Conservation (phyloP, 176 grass and related monocot genomes). For the Ensete glaucum region DNA sequence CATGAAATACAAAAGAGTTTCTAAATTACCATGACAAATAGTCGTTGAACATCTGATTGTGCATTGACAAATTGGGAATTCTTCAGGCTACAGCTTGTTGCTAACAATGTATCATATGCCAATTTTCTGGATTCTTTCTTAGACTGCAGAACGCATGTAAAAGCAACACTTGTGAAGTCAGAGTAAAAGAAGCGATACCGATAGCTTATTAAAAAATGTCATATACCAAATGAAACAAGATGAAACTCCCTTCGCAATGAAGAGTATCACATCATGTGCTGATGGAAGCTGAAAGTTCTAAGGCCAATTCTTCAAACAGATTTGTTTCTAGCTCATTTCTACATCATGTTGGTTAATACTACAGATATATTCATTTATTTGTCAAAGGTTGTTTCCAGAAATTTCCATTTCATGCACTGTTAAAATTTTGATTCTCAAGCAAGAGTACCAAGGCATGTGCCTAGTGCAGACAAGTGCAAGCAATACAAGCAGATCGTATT, state of each 20-base stretch:
- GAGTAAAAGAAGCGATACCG: not conserved
- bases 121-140: conserved; percentile 89
- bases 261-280: not conserved
- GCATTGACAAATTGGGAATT: conserved; percentile 37
- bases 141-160: conserved; percentile 37
- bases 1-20: not conserved
- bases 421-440: too few relatives aligned
- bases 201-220: not conserved
- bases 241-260: not conserved
- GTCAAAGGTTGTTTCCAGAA: too few relatives aligned
- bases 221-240: not conserved
- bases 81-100: conserved; percentile 57
- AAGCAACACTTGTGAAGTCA: not conserved
- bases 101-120: conserved; percentile 76
- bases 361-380: too few relatives aligned
- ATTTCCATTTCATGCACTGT: too few relatives aligned
- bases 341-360: too few relatives aligned
- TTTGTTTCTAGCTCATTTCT: too few relatives aligned
- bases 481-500: too few relatives aligned
- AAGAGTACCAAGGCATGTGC: too few relatives aligned
- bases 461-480: too few relatives aligned
- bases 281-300: too few relatives aligned
- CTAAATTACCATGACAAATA: conserved; percentile 80
- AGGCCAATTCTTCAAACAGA: too few relatives aligned
- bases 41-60: conserved; percentile 73